phyloP scores from a whole-genome alignment of 2,329 filamentous ascomycete genomes.

The Cladosporium halotolerans region DNA sequence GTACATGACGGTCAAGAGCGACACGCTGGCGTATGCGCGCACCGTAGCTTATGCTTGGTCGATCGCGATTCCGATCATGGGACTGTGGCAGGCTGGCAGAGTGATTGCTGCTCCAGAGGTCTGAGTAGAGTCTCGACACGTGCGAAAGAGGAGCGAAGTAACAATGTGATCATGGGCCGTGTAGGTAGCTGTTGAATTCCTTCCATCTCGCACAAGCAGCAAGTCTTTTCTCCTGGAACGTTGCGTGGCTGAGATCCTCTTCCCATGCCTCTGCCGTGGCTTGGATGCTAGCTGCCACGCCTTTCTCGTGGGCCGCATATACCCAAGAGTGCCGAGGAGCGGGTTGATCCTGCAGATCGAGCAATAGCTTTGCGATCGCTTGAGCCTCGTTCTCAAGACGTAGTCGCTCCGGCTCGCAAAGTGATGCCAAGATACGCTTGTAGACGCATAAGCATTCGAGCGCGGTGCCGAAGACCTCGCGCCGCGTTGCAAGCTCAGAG shows the following conservation, averaged over 20 bases:
- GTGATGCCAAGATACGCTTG: constrained; percentile 19
- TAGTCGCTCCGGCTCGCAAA: constrained; percentile 18
- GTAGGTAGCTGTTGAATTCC: constrained; percentile 13
- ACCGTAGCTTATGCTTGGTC: constrained; percentile 23
- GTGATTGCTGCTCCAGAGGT: neutral
- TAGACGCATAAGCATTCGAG: constrained; percentile 20
- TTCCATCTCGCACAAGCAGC: neutral
- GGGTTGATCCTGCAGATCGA: constrained; percentile 25
- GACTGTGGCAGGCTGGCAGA: constrained; percentile 20
- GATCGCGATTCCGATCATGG: constrained; percentile 21
- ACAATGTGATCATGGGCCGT: neutral
- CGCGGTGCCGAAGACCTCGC: constrained; percentile 21
- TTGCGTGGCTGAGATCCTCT: constrained; percentile 8
- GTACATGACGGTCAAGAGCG: constrained; percentile 19
- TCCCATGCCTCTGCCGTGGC: constrained; percentile 19
- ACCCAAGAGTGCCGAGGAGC: constrained; percentile 23
- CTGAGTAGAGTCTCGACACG: neutral
- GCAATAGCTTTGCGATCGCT: constrained; percentile 23
- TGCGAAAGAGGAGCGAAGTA: no score
- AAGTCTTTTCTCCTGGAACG: neutral
- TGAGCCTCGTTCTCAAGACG: constrained; percentile 28
- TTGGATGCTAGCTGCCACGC: constrained; percentile 19
- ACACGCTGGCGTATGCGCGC: constrained; percentile 19
- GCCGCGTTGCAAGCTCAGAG: constrained; percentile 18
- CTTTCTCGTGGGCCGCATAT: constrained; percentile 22